Evolutionary conservation across 805 yeast genomes (phyloP).

Genomic region (Pichia phayaonensis): DNA sequence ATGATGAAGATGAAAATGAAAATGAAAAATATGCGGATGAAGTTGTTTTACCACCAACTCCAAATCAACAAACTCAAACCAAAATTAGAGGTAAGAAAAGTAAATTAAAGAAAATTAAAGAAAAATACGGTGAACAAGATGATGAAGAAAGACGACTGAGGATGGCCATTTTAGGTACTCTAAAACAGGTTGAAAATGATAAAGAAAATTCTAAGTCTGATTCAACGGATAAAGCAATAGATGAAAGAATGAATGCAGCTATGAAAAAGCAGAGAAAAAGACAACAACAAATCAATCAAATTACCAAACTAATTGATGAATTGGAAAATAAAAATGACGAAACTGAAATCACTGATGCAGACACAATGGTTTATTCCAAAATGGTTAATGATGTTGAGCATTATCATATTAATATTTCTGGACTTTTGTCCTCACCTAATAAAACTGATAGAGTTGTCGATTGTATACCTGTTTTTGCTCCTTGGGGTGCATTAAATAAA

Average conservation of each 20-base stretch:
- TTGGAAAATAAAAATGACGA: slow-evolving; percentile 19
- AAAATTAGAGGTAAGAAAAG: slow-evolving; percentile 78
- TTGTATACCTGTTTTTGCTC: slow-evolving; percentile 84
- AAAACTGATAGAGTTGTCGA: slow-evolving; percentile 47
- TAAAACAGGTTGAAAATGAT: slow-evolving; percentile 44
- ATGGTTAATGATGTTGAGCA: slow-evolving; percentile 21
- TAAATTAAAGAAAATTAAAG: slow-evolving; percentile 71
- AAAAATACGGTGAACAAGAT: slow-evolving; percentile 86
- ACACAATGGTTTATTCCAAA: slow-evolving; percentile 10
- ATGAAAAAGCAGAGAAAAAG: slow-evolving; percentile 19
- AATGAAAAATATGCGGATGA: neutral
- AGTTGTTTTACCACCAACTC: slow-evolving; percentile 10
- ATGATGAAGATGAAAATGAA: slow-evolving; percentile 7
- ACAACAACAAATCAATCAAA: slow-evolving; percentile 25
- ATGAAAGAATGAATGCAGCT: slow-evolving; percentile 8
- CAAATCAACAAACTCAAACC: slow-evolving; percentile 25
- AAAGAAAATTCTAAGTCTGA: slow-evolving; percentile 10
- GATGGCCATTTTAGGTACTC: slow-evolving; percentile 78
- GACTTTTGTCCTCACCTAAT: slow-evolving; percentile 37
- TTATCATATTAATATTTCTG: slow-evolving; percentile 19
- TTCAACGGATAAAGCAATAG: neutral
- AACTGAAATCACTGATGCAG: slow-evolving; percentile 11
- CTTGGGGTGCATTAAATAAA: slow-evolving; percentile 75
- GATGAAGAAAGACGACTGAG: slow-evolving; percentile 73
- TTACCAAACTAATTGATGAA: slow-evolving; percentile 26